Percentiles rank a stretch among this genome's conserved stretches.
Evolutionary conservation across 176 grass and related monocot genomes (phyloP).

Genomic region (Avena atlantica): DNA sequence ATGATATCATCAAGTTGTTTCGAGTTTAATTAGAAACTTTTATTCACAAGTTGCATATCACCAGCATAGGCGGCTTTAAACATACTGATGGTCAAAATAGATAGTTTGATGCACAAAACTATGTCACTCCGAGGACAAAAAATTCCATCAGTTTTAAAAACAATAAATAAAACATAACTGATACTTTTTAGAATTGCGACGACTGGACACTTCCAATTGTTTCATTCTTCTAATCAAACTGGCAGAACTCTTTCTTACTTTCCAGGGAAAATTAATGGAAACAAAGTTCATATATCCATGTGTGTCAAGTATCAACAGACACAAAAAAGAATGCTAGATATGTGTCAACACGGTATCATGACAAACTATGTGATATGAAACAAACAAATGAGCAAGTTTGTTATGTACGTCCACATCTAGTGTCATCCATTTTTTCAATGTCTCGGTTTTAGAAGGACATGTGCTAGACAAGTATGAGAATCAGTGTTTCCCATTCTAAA

Average conservation of each 20-base stretch:
- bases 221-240: background rate
- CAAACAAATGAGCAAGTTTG: background rate
- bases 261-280: background rate
- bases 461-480: background rate
- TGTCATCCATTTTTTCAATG: background rate
- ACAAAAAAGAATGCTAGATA: slow-evolving; percentile 3
- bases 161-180: background rate
- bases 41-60: background rate
- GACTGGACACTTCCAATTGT: background rate
- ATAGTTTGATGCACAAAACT: background rate
- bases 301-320: background rate
- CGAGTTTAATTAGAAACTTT: background rate
- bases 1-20: background rate
- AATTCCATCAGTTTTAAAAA: background rate
- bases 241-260: background rate
- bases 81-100: background rate
- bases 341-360: background rate
- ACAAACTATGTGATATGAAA: too few relatives aligned
- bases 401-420: background rate
- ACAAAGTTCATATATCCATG: background rate
- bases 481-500: background rate
- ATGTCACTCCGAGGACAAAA: background rate
- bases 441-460: slow-evolving; percentile 28
- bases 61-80: background rate
- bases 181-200: background rate